Conservation (phyloP, 371 early-diverging fungal genomes). For the Mortierella sp. region DNA sequence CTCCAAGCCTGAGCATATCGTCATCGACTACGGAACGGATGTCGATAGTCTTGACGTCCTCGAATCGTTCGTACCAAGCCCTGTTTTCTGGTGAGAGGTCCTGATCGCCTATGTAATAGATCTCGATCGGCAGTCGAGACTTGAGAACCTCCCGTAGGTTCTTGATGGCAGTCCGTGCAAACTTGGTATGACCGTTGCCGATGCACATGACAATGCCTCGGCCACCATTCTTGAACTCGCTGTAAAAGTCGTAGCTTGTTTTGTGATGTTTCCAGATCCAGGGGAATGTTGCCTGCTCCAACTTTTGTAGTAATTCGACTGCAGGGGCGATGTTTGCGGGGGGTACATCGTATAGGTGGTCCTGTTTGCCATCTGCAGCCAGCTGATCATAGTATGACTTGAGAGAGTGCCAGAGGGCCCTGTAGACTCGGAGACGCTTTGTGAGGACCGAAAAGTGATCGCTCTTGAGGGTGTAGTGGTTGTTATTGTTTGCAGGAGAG, state of each 20-base stretch:
- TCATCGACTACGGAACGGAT: conserved; percentile 63
- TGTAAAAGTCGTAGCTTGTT: conserved; percentile 25
- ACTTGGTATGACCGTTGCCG: conserved; percentile 71
- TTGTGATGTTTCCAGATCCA: conserved; percentile 31
- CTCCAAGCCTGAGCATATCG: conserved; percentile 56
- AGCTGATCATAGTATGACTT: conserved; percentile 23
- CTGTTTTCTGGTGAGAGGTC: conserved; percentile 63
- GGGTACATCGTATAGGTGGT: conserved; percentile 26
- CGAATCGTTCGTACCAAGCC: conserved; percentile 56
- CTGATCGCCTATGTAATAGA: conserved; percentile 67
- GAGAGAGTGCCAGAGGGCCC: conserved; percentile 30
- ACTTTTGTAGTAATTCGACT: conserved; percentile 23
- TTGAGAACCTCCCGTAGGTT: conserved; percentile 64
- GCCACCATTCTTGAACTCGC: conserved; percentile 35
- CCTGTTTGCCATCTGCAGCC: conserved; percentile 8
- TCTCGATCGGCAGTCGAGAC: conserved; percentile 76
- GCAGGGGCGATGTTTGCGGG: conserved; percentile 39
- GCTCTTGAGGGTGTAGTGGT: conserved; percentile 5
- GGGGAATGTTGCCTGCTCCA: conserved; percentile 42
- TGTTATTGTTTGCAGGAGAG: not conserved
- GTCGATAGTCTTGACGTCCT: conserved; percentile 62
- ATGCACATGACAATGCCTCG: conserved; percentile 79
- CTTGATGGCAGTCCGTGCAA: conserved; percentile 66
- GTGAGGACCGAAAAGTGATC: conserved; percentile 35
- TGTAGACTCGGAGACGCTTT: conserved; percentile 38